These are phyloP conservation scores for Iris macrosiphon DNA, from an alignment of 106 monocot genomes.

Conservation along the genomic window DNA sequence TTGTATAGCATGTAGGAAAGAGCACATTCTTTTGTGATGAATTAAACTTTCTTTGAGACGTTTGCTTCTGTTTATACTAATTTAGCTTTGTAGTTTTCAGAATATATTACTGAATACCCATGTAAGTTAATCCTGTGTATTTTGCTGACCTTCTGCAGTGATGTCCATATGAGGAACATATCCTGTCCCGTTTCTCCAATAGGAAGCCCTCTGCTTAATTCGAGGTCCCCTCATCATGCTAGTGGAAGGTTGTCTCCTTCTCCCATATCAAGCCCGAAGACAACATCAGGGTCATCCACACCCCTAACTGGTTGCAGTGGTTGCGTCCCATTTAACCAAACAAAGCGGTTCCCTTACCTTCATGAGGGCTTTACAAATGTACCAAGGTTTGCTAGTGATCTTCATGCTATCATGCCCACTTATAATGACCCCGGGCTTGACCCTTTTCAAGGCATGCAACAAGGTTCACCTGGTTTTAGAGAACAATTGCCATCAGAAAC, in stretches of 20 bases:
- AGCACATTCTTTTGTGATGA: too few relatives aligned
- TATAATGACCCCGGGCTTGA: slow-evolving; percentile 21
- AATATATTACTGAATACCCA: too few relatives aligned
- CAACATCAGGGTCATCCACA: slow-evolving; percentile 75
- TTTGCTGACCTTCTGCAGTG: slow-evolving; percentile 30
- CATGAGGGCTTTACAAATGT: slow-evolving; percentile 21
- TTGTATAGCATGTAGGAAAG: too few relatives aligned
- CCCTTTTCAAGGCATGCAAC: slow-evolving; percentile 23
- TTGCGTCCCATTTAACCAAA: slow-evolving; percentile 41
- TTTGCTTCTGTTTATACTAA: too few relatives aligned
- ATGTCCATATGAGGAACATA: slow-evolving; percentile 38
- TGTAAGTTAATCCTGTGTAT: too few relatives aligned
- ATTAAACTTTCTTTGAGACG: too few relatives aligned
- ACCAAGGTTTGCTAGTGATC: slow-evolving; percentile 13
- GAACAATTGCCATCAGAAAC: slow-evolving; percentile 31
- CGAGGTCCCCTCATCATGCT: slow-evolving; percentile 48
- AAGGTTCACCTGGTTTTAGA: slow-evolving; percentile 10
- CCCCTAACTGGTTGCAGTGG: slow-evolving; percentile 62
- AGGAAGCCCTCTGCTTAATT: slow-evolving; percentile 59
- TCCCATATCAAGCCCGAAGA: slow-evolving; percentile 77
- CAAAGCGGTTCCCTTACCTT: slow-evolving; percentile 20
- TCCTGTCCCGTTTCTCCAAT: slow-evolving; percentile 85
- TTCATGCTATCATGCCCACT: slow-evolving; percentile 1
- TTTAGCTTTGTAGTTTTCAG: too few relatives aligned
- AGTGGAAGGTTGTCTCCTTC: slow-evolving; percentile 75